Conservation (phyloP, 2,329 filamentous ascomycete genomes). For the Biscogniauxia marginata region DNA sequence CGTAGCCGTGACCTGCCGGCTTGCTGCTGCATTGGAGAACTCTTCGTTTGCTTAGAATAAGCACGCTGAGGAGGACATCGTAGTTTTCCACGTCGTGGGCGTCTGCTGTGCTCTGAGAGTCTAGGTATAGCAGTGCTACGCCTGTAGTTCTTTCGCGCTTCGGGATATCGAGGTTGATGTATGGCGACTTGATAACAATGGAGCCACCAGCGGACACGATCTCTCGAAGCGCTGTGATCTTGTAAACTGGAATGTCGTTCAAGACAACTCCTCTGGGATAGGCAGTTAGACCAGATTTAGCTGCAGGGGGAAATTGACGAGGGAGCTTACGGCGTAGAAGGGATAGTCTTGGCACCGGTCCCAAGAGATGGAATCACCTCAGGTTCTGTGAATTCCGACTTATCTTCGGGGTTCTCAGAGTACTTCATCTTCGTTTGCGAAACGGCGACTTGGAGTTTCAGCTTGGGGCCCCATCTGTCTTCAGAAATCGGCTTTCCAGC, state of each 20-base stretch:
- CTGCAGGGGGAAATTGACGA: neutral
- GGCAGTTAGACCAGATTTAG: too few species aligned
- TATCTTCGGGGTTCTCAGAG: constrained; percentile 3
- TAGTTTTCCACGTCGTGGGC: constrained; percentile 14
- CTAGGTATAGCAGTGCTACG: constrained; percentile 12
- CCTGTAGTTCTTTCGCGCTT: constrained; percentile 9
- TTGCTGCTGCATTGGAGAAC: constrained; percentile 15
- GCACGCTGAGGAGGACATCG: constrained; percentile 13
- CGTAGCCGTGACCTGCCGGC: constrained; percentile 9
- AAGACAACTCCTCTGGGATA: constrained; percentile 7
- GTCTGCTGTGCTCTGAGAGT: constrained; percentile 5
- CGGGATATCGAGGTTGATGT: constrained; percentile 9
- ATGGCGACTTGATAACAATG: constrained; percentile 12
- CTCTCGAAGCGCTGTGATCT: constrained; percentile 12
- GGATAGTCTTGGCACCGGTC: neutral
- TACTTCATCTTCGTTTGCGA: constrained; percentile 16
- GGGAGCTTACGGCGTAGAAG: constrained; percentile 1
- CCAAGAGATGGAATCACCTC: constrained; percentile 11
- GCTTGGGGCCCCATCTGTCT: constrained; percentile 10
- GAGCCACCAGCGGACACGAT: constrained; percentile 9
- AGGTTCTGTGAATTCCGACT: constrained; percentile 4
- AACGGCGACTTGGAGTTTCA: constrained; percentile 10
- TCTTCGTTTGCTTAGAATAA: constrained; percentile 9
- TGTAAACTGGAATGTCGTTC: constrained; percentile 10
- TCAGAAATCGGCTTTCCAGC: constrained; percentile 5